These are phyloP conservation scores for Phytophthora ohioensis DNA, from an alignment of 352 stramenopile genomes.

Conservation along the genomic window DNA sequence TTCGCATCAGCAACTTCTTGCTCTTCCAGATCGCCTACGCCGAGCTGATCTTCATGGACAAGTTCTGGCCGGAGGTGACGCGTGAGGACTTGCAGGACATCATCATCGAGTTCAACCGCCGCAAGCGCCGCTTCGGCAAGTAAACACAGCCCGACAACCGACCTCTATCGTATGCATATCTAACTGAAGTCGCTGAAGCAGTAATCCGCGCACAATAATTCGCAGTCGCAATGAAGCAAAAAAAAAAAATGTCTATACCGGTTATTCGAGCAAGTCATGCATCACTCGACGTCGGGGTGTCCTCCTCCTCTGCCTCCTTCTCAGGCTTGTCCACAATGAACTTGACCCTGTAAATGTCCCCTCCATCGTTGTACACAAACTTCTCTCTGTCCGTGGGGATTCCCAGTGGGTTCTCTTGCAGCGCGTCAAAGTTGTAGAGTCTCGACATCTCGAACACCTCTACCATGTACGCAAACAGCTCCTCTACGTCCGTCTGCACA, in stretches of 20 bases:
- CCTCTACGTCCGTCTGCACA: slow-evolving; percentile 84
- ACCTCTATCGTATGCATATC: slow-evolving; percentile 25
- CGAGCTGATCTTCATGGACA: slow-evolving; percentile 96
- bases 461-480: slow-evolving; percentile 88
- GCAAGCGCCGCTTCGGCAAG: slow-evolving; percentile 91
- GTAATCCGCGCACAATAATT: slow-evolving; percentile 13
- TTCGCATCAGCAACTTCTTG: slow-evolving; percentile 96
- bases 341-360: slow-evolving; percentile 76
- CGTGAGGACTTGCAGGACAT: slow-evolving; percentile 78
- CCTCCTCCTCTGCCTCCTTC: not conserved
- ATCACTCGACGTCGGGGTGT: not conserved
- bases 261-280: slow-evolving; percentile 25
- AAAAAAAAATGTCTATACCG: slow-evolving; percentile 16
- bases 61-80: slow-evolving; percentile 96
- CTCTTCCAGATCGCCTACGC: slow-evolving; percentile 96
- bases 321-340: slow-evolving; percentile 47
- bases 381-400: slow-evolving; percentile 81
- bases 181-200: slow-evolving; percentile 24
- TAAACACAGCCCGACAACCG: slow-evolving; percentile 61
- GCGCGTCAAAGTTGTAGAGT: slow-evolving; percentile 49
- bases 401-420: slow-evolving; percentile 66
- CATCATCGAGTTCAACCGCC: slow-evolving; percentile 85
- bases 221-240: slow-evolving; percentile 20
- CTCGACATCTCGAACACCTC: slow-evolving; percentile 73
- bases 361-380: slow-evolving; percentile 68